Percentiles rank a stretch among this genome's conserved stretches.
Conservation (phyloP, 352 stramenopile species). For the Hyaloperonospora brassicae region DNA sequence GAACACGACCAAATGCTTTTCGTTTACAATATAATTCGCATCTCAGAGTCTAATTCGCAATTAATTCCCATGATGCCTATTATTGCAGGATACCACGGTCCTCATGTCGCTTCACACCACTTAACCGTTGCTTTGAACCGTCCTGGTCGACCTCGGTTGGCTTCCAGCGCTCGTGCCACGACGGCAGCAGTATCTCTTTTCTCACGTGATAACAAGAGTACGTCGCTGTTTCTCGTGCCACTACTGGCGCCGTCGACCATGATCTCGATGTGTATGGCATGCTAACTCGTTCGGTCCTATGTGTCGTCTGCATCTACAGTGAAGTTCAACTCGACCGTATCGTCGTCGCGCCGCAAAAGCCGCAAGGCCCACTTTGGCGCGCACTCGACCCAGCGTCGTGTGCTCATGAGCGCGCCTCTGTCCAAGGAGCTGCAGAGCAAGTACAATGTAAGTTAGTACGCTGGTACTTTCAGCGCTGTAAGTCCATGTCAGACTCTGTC, state of each 20-base stretch:
- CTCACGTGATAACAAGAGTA: conserved; percentile 84
- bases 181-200: conserved; percentile 67
- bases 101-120: background rate
- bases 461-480: conserved; percentile 82
- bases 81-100: no score
- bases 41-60: no score
- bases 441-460: conserved; percentile 96
- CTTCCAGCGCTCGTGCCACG: conserved; percentile 5
- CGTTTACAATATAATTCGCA: no score
- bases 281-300: conserved; percentile 1
- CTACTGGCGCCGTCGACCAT: background rate
- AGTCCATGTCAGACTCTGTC: conserved; percentile 73
- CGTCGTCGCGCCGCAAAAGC: conserved; percentile 95
- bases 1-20: no score
- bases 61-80: no score
- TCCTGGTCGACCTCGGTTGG: conserved; percentile 18
- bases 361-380: conserved; percentile 99
- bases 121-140: conserved; percentile 19
- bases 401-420: conserved; percentile 96
- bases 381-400: conserved; percentile 92
- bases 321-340: conserved; percentile 93
- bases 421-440: conserved; percentile 99
- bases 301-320: conserved; percentile 32
- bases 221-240: conserved; percentile 14
- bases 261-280: background rate